Base-by-base conservation (phyloP, 2,329 filamentous ascomycete genomes). In the Ceratocystis ficicola region DNA sequence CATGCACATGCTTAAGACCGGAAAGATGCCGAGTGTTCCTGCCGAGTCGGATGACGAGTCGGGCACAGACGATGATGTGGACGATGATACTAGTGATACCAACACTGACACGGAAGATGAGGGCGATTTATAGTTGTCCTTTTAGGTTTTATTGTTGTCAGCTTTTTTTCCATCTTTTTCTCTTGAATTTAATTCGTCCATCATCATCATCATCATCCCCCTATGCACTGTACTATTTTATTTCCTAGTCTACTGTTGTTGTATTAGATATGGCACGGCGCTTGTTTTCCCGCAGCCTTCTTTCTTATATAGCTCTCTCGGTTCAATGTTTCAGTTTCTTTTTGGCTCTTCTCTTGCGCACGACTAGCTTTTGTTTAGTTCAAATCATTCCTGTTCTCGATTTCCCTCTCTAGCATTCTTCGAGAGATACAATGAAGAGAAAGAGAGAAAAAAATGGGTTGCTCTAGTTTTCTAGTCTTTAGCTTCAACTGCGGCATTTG, bases 1-100 rank as follows among this genome's bases (percentile, higher is more conserved):
- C 76, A 94, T 96, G 89, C 86, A 86, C 69, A 87, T 88, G 12
- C 83, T 95, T 68, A 95, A 94, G 79, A 87, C 86, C 12, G 88
- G 84, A 36, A 79, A 77, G 44, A 78, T 82, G 48, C 76, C 82
- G 17, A 61, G 48, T 52, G 44, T 17, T 30, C 52, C 25, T 5
- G 83, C 83, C 1, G 84, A 87, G 60, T 86, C 83, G 65, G 86
- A 89, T 64, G 90, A 92, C 25, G 90, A 95, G 78, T 95, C 90
- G 69, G 87, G 89, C 69, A 90, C 87, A 10, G 77, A 77, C 17
- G 90, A 95, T 68, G 86, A 87, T 68, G 86, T 88, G 71, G 83
- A 79, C 12, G 80, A 82, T 36, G 83, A 86, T 73, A 86, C 84
- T 44, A 87, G 84, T 71, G 85, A 81, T 69, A 88, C 86, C 15